Conservation (phyloP, 2,329 filamentous ascomycete species). For the Pestalotiopsis fici region DNA sequence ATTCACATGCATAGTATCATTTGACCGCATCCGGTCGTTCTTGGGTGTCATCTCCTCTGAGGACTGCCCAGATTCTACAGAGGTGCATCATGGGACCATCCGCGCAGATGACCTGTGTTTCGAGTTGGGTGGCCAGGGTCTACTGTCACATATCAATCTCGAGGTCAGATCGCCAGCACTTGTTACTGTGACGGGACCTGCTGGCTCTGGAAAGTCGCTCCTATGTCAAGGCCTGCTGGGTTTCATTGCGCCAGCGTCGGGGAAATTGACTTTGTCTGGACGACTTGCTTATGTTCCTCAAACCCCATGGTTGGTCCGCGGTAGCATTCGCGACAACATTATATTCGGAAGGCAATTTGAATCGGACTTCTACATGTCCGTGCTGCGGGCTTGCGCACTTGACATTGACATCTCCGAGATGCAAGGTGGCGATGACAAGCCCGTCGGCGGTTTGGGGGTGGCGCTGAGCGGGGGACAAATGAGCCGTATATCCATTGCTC, state of each 20-base stretch:
- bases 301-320: conserved; percentile 14
- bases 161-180: neutral
- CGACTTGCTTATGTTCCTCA: conserved; percentile 17
- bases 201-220: conserved; percentile 22
- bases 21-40: neutral
- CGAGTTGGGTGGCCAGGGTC: neutral
- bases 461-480: conserved; percentile 27
- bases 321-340: conserved; percentile 18
- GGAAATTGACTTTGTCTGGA: conserved; percentile 8
- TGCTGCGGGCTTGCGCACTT: conserved; percentile 17
- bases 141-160: neutral
- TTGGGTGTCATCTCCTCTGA: neutral
- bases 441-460: conserved; percentile 25
- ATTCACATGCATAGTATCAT: neutral
- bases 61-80: too few relatives aligned
- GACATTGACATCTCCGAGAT: conserved; percentile 14
- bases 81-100: neutral
- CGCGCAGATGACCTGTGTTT: neutral
- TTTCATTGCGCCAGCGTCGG: conserved; percentile 7
- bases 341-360: conserved; percentile 13
- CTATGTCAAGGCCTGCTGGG: conserved; percentile 18
- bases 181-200: conserved; percentile 19
- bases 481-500: conserved; percentile 16
- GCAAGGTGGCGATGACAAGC: conserved; percentile 21
- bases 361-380: conserved; percentile 11